Conservation (phyloP, 257 asterid genomes). For the Anisodus acutangulus region DNA sequence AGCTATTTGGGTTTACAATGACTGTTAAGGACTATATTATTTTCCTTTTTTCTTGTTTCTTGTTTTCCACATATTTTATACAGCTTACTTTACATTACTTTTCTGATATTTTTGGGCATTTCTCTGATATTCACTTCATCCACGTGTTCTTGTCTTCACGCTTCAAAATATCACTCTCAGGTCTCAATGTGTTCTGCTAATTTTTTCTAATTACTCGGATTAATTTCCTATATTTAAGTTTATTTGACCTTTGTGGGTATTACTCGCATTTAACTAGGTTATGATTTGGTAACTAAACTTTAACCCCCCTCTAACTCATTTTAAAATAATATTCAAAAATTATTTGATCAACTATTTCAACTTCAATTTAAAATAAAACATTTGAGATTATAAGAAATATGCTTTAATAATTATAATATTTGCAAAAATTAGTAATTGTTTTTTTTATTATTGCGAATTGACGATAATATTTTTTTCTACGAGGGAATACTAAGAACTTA, state of each 20-base stretch:
- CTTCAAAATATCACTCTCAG: not conserved
- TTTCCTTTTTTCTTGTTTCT: not conserved
- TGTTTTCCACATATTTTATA: not conserved
- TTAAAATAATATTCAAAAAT: too few relatives aligned
- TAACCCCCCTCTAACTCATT: not conserved
- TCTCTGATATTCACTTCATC: conserved; percentile 41
- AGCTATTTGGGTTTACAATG: conserved; percentile 50
- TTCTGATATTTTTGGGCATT: not conserved
- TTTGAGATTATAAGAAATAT: not conserved
- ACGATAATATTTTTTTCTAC: not conserved
- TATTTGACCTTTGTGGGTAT: not conserved
- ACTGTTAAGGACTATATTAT: conserved; percentile 33
- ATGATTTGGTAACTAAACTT: not conserved
- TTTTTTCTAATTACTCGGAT: not conserved
- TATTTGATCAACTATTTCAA: not conserved
- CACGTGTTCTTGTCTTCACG: conserved; percentile 49
- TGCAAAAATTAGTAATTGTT: not conserved
- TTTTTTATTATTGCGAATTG: not conserved
- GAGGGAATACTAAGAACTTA: not conserved
- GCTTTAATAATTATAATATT: too few relatives aligned
- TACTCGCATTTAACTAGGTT: not conserved
- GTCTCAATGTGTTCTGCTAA: not conserved
- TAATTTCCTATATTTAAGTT: not conserved
- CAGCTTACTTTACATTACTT: conserved; percentile 30
- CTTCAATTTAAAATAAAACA: too few relatives aligned